Evolutionary conservation across 768 basidiomycete genomes (phyloP), one percentile per base, ranked within the genome.

Genomic region (Macrolepiota dolichaula): DNA sequence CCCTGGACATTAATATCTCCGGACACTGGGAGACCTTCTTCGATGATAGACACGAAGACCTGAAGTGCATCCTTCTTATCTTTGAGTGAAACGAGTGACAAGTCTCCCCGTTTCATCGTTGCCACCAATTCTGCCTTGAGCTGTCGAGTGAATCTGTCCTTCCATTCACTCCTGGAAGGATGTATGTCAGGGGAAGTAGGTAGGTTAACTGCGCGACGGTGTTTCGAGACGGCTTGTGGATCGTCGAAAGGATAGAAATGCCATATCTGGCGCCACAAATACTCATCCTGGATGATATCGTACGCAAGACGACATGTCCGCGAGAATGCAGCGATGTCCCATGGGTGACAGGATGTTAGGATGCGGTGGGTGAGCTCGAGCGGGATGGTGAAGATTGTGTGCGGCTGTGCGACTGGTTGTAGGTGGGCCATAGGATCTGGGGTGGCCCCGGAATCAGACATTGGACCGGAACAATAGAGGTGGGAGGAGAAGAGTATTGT

Each of bases 241-340:
- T 88, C 83, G 68, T 92, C 91, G 70, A 89, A 91, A 5, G 81
- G 78, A 51, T 73, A 68, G 24, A 72, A 59, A 40, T 88, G 80
- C 71, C 87, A 90, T 55, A 91, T 75, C 55, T 81, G 75, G 56
- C 85, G 84, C 89, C 89, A 92, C 42, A 92, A 78, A 67, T 84
- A 82, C 51, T 81, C 80, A 72, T 88, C 85, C 29, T 73, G 82
- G 47, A 89, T 78, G 50, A 89, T 71, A 42, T 68, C 66, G 64
- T 74, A 74, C 15, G 85, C 80, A 7, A 72, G 65, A 22, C 75
- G 75, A 67, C 84, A 88, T 50, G 85, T 83, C 68, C 76, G 75
- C 13, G 86, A 75, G 68, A 89, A 86, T 27, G 77, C 68, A n/a
- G 84, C 76, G 49, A 90, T 79, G 59, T 88, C 86, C 64, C 72